phyloP scores from a whole-genome alignment of 2,329 filamentous ascomycete genomes.

The Rhynchosporium graminicola region DNA sequence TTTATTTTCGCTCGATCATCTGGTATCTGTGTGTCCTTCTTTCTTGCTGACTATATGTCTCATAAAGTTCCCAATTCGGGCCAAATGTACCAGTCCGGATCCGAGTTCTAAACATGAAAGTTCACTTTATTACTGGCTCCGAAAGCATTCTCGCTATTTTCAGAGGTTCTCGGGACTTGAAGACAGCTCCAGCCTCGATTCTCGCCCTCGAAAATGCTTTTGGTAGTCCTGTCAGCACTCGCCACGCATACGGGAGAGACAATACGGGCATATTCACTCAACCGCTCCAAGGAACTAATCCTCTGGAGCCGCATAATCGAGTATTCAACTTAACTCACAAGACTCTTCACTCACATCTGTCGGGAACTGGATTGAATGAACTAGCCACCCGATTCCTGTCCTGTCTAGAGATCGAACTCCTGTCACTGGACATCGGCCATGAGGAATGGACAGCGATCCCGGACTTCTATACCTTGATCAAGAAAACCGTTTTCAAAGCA shows the following conservation, averaged over 20 bases:
- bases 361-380: slow-evolving; percentile 22
- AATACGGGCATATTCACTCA: slow-evolving; percentile 25
- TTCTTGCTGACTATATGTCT: background rate
- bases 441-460: slow-evolving; percentile 30
- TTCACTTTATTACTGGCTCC: slow-evolving; percentile 29
- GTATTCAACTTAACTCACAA: slow-evolving; percentile 26
- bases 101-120: slow-evolving; percentile 22
- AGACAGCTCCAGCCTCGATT: slow-evolving; percentile 19
- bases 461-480: slow-evolving; percentile 37
- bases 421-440: slow-evolving; percentile 11
- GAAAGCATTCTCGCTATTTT: slow-evolving; percentile 28
- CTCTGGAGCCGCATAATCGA: slow-evolving; percentile 25
- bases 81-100: slow-evolving; percentile 26
- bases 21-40: too few species aligned
- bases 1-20: too few species aligned
- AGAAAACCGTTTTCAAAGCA: slow-evolving; percentile 34
- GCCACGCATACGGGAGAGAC: slow-evolving; percentile 19
- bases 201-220: slow-evolving; percentile 28
- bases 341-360: slow-evolving; percentile 20
- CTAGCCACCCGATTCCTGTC: slow-evolving; percentile 22
- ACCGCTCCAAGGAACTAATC: slow-evolving; percentile 23
- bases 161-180: slow-evolving; percentile 25
- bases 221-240: slow-evolving; percentile 19
- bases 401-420: slow-evolving; percentile 21
- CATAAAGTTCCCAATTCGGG: slow-evolving; percentile 24